These are phyloP conservation scores for Naegleria gruberi DNA, from an alignment of 208 protist species.

Conservation along the genomic window DNA sequence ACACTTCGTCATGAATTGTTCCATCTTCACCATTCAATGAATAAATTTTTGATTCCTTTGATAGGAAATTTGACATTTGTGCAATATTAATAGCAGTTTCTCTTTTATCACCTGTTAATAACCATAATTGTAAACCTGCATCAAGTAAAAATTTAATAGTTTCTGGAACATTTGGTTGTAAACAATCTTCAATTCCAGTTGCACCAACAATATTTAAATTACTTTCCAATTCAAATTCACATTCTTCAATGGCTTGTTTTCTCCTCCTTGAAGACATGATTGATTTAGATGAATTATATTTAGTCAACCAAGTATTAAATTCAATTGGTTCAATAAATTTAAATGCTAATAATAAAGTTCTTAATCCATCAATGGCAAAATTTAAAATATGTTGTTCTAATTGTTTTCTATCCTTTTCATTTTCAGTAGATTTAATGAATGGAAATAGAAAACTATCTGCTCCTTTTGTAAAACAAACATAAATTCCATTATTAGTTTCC, in stretches of 20 bases:
- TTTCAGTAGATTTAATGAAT: conserved; percentile 51
- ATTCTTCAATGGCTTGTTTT: conserved; percentile 55
- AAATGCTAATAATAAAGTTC: conserved; percentile 63
- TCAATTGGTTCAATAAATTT: conserved; percentile 47
- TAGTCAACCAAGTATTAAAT: conserved; percentile 52
- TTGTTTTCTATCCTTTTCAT: conserved; percentile 34
- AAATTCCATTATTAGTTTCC: conserved; percentile 46
- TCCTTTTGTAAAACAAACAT: conserved; percentile 60
- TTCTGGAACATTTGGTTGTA: conserved; percentile 86
- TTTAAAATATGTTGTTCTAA: conserved; percentile 42
- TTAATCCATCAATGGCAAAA: conserved; percentile 53
- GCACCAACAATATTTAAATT: conserved; percentile 72
- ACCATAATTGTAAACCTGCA: conserved; percentile 83
- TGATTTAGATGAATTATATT: conserved; percentile 29
- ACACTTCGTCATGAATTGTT: too few relatives aligned
- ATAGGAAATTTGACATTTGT: conserved; percentile 52
- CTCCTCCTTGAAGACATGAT: background rate
- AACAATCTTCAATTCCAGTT: conserved; percentile 87
- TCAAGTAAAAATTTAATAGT: conserved; percentile 70
- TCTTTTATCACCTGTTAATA: conserved; percentile 95
- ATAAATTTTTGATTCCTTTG: background rate
- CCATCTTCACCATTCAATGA: too few relatives aligned
- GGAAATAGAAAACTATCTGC: conserved; percentile 48
- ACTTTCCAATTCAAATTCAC: conserved; percentile 56
- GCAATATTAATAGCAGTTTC: conserved; percentile 93